Evolutionary conservation across 2,329 filamentous ascomycete species (phyloP).

Genomic region (Venturia oleaginea): DNA sequence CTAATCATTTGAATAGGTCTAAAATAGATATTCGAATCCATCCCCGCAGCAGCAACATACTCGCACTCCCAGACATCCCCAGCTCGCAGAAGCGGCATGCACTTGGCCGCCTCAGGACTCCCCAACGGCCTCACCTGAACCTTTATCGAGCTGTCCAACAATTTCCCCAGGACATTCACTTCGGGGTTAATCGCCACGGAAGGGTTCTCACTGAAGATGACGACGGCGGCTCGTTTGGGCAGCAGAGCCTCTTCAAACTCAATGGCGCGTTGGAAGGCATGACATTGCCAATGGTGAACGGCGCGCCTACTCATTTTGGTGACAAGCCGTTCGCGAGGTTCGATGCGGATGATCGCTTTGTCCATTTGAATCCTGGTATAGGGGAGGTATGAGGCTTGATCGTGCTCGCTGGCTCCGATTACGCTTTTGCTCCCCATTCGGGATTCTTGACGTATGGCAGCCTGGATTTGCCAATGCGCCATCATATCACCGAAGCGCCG

Average conservation of each 20-base stretch:
- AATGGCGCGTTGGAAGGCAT: neutral
- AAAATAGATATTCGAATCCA: neutral
- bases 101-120: neutral
- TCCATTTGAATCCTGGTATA: neutral
- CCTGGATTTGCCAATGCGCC: conserved; percentile 56
- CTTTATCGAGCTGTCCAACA: neutral
- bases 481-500: conserved; percentile 53
- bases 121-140: neutral
- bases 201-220: neutral
- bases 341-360: conserved; percentile 4
- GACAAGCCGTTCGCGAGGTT: conserved; percentile 10
- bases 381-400: neutral
- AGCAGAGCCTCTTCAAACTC: neutral
- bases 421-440: neutral
- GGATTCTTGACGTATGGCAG: conserved; percentile 47
- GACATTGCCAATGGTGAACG: neutral
- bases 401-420: neutral
- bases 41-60: neutral
- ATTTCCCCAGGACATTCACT: neutral
- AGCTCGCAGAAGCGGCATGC: neutral
- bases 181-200: neutral
- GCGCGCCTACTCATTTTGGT: neutral
- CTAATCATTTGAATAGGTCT: neutral
- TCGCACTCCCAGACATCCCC: conserved; percentile 1
- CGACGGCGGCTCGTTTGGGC: neutral